phyloP scores from a whole-genome alignment of 2,329 filamentous ascomycete genomes.

The Diaporthe vaccinii region DNA sequence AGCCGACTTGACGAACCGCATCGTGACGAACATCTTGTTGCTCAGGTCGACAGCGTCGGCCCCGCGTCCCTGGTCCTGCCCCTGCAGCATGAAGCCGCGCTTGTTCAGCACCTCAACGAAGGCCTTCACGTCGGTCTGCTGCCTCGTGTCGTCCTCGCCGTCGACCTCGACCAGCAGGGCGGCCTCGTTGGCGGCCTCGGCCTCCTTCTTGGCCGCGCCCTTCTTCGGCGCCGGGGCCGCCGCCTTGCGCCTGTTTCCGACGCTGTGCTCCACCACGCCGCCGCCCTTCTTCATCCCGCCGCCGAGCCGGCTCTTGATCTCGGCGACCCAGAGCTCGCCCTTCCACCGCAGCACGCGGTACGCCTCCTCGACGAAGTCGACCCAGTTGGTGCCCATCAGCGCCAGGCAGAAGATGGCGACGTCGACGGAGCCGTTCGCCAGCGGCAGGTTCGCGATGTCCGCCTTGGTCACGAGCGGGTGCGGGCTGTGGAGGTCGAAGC shows the following conservation, averaged over 20 bases:
- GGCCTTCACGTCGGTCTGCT: slow-evolving; percentile 87
- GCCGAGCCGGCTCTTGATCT: slow-evolving; percentile 95
- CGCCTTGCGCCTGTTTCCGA: slow-evolving; percentile 75
- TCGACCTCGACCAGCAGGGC: slow-evolving; percentile 80
- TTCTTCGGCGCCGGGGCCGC: slow-evolving; percentile 55
- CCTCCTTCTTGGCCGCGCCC: slow-evolving; percentile 59
- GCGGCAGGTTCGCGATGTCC: slow-evolving; percentile 87
- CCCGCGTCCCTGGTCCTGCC: slow-evolving; percentile 73
- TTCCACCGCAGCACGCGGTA: slow-evolving; percentile 92
- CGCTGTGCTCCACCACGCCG: slow-evolving; percentile 74
- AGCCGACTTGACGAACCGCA: slow-evolving; percentile 92
- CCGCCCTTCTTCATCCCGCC: slow-evolving; percentile 57
- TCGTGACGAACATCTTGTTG: slow-evolving; percentile 99
- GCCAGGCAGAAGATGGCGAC: slow-evolving; percentile 95
- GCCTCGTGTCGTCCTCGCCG: slow-evolving; percentile 71
- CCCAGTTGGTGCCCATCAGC: slow-evolving; percentile 99
- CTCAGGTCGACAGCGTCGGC: slow-evolving; percentile 78
- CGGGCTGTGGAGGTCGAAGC: slow-evolving; percentile 88
- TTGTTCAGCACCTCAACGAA: slow-evolving; percentile 87
- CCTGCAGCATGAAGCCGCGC: slow-evolving; percentile 87
- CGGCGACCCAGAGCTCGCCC: slow-evolving; percentile 95
- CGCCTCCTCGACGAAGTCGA: slow-evolving; percentile 95
- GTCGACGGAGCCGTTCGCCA: slow-evolving; percentile 82
- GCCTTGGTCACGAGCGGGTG: slow-evolving; percentile 84
- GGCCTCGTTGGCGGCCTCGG: slow-evolving; percentile 63